Conservation (phyloP, 305 asterid species). For the Solanum hybrid region DNA sequence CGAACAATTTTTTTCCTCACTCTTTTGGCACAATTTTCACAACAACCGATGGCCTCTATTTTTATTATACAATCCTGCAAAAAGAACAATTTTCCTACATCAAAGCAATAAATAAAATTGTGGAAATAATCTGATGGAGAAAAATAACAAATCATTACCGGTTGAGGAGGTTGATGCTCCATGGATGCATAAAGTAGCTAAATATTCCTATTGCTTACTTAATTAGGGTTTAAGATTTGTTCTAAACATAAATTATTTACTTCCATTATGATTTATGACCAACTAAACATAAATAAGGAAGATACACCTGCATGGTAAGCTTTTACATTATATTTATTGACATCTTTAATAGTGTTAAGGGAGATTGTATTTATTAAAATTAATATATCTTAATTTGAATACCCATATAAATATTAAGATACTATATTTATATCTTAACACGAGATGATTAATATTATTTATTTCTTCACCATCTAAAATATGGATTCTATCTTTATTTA, state of each 20-base stretch:
- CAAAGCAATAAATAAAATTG: neutral
- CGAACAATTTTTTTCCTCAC: neutral
- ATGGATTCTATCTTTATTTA: neutral
- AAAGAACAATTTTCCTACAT: neutral
- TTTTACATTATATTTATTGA: neutral
- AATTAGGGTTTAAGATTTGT: neutral
- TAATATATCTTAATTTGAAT: neutral
- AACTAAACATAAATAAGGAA: neutral
- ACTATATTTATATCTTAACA: neutral
- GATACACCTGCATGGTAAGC: neutral
- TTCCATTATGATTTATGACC: neutral
- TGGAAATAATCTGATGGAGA: neutral
- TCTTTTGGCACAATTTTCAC: neutral
- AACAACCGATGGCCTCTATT: neutral
- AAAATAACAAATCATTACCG: neutral
- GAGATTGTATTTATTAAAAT: neutral
- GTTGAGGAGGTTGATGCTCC: conserved; percentile 1
- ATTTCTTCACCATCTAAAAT: neutral
- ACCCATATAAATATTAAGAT: neutral
- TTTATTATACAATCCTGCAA: neutral
- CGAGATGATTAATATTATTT: neutral
- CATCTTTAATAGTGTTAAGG: neutral
- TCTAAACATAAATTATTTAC: neutral
- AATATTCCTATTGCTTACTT: neutral
- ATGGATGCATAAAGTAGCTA: neutral